A percentile compares a stretch with the other conserved stretches of the same genome.
phyloP scores from a whole-genome alignment of 2,329 filamentous ascomycete species.

The Harringtonia aguacate region DNA sequence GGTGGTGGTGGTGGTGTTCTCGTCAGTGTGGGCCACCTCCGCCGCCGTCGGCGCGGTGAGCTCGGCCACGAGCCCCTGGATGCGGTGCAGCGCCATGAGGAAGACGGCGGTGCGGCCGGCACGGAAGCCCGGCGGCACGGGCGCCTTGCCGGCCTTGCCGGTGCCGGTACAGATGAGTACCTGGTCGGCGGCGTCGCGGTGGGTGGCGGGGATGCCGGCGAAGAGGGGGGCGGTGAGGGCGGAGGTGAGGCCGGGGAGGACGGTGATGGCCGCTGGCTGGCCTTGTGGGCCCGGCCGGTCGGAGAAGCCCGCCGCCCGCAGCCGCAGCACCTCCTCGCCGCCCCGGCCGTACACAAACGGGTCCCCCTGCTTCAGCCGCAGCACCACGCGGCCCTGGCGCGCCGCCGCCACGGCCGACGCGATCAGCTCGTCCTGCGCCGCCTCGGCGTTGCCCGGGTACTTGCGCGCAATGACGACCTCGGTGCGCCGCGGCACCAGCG shows the following conservation, averaged over 20 bases:
- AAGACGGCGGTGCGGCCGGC: conserved; percentile 77
- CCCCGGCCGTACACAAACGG: conserved; percentile 94
- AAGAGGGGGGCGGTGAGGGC: conserved; percentile 82
- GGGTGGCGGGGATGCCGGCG: conserved; percentile 77
- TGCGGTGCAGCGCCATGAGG: conserved; percentile 86
- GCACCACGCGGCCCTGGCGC: conserved; percentile 60
- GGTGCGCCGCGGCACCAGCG: conserved; percentile 81
- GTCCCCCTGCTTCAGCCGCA: conserved; percentile 91
- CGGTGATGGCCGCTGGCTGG: conserved; percentile 33
- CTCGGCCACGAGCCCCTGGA: conserved; percentile 61
- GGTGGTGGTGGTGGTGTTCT: conserved; percentile 14
- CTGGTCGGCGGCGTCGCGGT: conserved; percentile 83
- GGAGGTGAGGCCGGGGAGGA: conserved; percentile 85
- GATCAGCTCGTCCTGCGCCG: conserved; percentile 82
- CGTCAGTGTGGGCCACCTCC: conserved; percentile 15
- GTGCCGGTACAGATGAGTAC: conserved; percentile 95
- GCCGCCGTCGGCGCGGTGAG: conserved; percentile 40
- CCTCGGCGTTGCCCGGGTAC: conserved; percentile 93
- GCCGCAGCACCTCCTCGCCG: conserved; percentile 84
- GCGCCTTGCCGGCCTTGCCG: conserved; percentile 76
- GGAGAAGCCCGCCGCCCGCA: conserved; percentile 58
- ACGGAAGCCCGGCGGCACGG: conserved; percentile 71
- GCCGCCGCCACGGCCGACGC: conserved; percentile 62
- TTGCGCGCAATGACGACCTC: conserved; percentile 89
- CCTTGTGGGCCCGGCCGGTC: conserved; percentile 23